These are phyloP conservation scores for Arctostaphylos glauca DNA, from an alignment of 148 eudicot genomes.

Conservation along the genomic window DNA sequence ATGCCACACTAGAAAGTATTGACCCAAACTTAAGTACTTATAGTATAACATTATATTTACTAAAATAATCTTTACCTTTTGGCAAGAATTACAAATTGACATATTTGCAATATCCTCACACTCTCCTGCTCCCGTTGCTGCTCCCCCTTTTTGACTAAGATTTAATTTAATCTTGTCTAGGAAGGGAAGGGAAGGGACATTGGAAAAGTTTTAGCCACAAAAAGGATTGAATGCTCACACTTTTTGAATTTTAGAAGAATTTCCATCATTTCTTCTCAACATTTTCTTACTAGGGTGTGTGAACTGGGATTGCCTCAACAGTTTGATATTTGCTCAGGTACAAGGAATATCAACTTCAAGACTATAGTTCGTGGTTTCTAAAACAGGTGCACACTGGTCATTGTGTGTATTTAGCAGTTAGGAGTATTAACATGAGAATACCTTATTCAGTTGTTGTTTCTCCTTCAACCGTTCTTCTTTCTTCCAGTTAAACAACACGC, in stretches of 20 bases:
- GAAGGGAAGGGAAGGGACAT: not conserved
- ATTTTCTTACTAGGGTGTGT: not conserved
- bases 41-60: no score
- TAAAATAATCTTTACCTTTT: no score
- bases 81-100: no score
- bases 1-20: no score
- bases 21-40: no score
- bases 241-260: not conserved
- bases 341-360: constrained; percentile 82
- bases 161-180: not conserved
- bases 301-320: not conserved
- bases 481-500: constrained; percentile 69
- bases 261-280: not conserved
- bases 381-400: constrained; percentile 11
- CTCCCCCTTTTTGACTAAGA: no score
- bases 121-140: no score
- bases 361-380: constrained; percentile 77
- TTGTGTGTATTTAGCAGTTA: not conserved
- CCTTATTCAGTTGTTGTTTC: not conserved
- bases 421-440: not conserved
- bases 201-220: not conserved
- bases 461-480: constrained; percentile 5
- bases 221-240: not conserved
- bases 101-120: no score
- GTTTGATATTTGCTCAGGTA: constrained; percentile 40